Percentiles rank a stretch among this genome's conserved stretches.
phyloP scores from a whole-genome alignment of 2,329 filamentous ascomycete genomes.

The Scortechinia acanthostroma region DNA sequence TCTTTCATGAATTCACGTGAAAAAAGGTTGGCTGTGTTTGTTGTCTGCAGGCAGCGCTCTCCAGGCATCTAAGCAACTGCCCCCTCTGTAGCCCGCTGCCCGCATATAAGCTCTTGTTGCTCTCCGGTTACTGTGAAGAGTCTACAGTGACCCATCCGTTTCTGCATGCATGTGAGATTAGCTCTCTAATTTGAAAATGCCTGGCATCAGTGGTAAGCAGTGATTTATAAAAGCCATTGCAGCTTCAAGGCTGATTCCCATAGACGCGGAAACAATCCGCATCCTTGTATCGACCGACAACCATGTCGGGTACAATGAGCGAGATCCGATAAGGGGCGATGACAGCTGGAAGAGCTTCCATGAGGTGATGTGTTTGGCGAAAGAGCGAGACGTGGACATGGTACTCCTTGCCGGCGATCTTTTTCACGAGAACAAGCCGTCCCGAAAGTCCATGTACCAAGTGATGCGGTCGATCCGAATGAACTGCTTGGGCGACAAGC shows the following conservation, averaged over 20 bases:
- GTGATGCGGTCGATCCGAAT: constrained; percentile 90
- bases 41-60: constrained; percentile 3
- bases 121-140: neutral
- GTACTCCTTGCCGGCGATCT: constrained; percentile 88
- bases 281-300: constrained; percentile 93
- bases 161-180: too few relatives aligned
- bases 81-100: too few relatives aligned
- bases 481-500: constrained; percentile 91
- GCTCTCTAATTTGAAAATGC: neutral
- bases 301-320: constrained; percentile 93
- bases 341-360: constrained; percentile 96
- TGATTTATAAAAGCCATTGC: too few relatives aligned
- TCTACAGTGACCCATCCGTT: too few relatives aligned
- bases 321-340: constrained; percentile 87
- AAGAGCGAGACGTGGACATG: constrained; percentile 86
- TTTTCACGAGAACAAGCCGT: constrained; percentile 97
- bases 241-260: neutral
- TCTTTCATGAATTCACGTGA: too few relatives aligned
- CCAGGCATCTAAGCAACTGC: too few relatives aligned
- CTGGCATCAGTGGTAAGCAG: neutral
- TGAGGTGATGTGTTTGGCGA: constrained; percentile 85
- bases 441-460: constrained; percentile 89
- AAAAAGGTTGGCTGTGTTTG: too few relatives aligned
- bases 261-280: constrained; percentile 72
- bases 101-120: constrained; percentile 1